Evolutionary conservation across 2,329 filamentous ascomycete genomes (phyloP).

Genomic region (Xylaria sp.): DNA sequence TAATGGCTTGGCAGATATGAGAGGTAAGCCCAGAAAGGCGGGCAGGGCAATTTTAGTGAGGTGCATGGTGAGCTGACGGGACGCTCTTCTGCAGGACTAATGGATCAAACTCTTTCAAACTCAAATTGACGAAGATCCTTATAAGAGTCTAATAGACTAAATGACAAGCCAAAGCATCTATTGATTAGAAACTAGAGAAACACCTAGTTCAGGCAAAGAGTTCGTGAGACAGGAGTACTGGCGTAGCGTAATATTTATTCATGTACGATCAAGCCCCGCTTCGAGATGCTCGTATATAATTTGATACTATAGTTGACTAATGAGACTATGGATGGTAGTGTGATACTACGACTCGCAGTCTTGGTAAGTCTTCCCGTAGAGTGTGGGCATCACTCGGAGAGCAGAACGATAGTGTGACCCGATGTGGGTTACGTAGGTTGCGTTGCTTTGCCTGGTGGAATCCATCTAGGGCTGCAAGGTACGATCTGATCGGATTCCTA

Average conservation of each 20-base stretch:
- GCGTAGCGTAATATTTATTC: slow-evolving; percentile 22
- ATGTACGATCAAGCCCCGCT: slow-evolving; percentile 1
- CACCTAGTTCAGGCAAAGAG: slow-evolving; percentile 1
- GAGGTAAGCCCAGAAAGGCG: slow-evolving; percentile 25
- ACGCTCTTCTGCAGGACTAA: neutral
- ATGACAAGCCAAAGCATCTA: slow-evolving; percentile 6
- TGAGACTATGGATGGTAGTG: slow-evolving; percentile 5
- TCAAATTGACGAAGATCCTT: neutral
- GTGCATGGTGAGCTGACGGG: slow-evolving; percentile 26
- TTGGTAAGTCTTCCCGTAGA: neutral
- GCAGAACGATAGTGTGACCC: slow-evolving; percentile 12
- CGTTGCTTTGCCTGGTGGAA: slow-evolving; percentile 6
- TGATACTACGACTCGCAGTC: neutral
- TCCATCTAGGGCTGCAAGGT: neutral
- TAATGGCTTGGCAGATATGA: slow-evolving; percentile 19
- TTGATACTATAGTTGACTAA: slow-evolving; percentile 4
- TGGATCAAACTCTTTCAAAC: neutral
- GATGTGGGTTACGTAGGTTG: slow-evolving; percentile 20
- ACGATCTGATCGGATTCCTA: neutral
- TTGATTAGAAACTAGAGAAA: slow-evolving; percentile 1
- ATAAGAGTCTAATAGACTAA: neutral
- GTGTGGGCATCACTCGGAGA: neutral
- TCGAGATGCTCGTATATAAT: neutral
- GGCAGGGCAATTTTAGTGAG: slow-evolving; percentile 16
- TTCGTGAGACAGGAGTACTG: slow-evolving; percentile 11